Conservation (phyloP, 2,329 filamentous ascomycete species). For the Exophiala sp. region DNA sequence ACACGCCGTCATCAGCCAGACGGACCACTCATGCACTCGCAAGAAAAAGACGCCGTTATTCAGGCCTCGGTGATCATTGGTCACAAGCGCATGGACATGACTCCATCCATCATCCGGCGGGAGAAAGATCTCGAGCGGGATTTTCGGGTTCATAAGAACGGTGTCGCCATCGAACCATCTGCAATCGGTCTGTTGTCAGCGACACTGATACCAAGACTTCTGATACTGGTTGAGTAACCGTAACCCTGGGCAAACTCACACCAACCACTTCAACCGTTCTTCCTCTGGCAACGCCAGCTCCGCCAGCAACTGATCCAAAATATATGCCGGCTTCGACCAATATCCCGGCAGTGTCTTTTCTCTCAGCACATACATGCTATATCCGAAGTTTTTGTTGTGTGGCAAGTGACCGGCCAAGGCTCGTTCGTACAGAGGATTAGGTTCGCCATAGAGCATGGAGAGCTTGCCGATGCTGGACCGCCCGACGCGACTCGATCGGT, state of each 20-base stretch:
- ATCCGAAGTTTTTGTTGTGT: constrained; percentile 35
- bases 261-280: constrained; percentile 35
- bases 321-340: constrained; percentile 28
- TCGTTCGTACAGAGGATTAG: constrained; percentile 35
- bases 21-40: constrained; percentile 35
- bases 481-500: not conserved
- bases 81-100: constrained; percentile 33
- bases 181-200: constrained; percentile 30
- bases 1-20: constrained; percentile 32
- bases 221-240: too few relatives aligned
- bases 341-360: constrained; percentile 19
- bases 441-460: constrained; percentile 35
- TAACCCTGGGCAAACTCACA: constrained; percentile 14
- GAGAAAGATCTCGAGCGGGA: constrained; percentile 35
- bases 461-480: constrained; percentile 31
- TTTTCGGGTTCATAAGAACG: constrained; percentile 34
- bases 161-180: constrained; percentile 36
- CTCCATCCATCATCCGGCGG: constrained; percentile 30
- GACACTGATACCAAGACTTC: not conserved
- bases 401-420: constrained; percentile 35
- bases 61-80: constrained; percentile 34
- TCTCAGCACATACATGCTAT: constrained; percentile 35
- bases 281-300: constrained; percentile 33
- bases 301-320: constrained; percentile 30
- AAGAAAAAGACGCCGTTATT: constrained; percentile 36